Base-by-base conservation (phyloP, 1,139 yeast genomes). In the Geotrichum siamense region DNA sequence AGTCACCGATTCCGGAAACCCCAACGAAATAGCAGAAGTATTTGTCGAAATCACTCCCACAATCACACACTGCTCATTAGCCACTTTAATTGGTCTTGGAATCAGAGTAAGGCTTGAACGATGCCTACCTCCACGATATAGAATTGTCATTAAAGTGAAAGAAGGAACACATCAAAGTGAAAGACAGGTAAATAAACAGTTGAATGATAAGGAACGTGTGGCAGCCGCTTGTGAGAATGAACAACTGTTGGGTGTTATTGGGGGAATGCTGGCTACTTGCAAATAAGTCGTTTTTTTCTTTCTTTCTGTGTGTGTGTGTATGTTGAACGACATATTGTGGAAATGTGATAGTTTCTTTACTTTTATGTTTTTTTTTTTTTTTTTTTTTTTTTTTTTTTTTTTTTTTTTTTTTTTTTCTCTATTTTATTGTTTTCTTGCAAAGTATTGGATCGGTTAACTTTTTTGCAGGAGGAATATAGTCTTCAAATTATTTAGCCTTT, bases 181-280 rank as follows among this genome's bases (percentile, higher is more conserved):
- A 60, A 77, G 76, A 53, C 98, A 91, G 58, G 98, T 93, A 25
- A 93, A 93, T 63, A 89, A 91, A 59, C 99, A 93, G 64, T 74
- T 93, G 51, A 91, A 91, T 60, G 99, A 93, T 61, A 93, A 93
- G 65, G 99, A 93, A 63, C 71, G 99, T 51, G 97, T 91, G 0
- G 95, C 96, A 22, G 98, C 98, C 15, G 99, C 99, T 0, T 89
- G 97, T 64, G 98, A 93, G 58, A 93, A 93, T 56, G 95, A 85
- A 48, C 98, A 93, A 65, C 70, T 93, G 38, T 68, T 89, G 47
- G 75, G 78, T 26, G 98, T 93, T 15, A 83, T 93, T 39, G 82
- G 87, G 56, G 89, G 84, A 54, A 93, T 93, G 99, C 71, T 93
- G 52, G 73, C 84, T 38, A 81, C 91, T 8, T 91, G 97, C 61